Conservation (phyloP, 441 rosid species). For the Adansonia grandidieri region DNA sequence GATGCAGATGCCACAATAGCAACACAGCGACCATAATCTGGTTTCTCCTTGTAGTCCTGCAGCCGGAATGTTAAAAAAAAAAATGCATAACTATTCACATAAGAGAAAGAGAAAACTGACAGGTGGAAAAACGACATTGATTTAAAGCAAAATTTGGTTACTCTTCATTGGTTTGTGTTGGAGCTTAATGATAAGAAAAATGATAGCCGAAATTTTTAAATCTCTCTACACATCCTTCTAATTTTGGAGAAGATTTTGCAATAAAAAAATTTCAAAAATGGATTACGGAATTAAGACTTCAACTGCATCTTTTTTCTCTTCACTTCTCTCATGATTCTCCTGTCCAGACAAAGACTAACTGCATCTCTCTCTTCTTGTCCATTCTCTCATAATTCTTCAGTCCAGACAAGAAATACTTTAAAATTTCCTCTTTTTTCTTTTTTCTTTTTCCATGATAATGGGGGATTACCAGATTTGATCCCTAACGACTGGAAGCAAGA, state of each 20-base stretch:
- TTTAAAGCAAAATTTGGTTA: background rate
- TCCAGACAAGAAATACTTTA: background rate
- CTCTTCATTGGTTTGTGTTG: background rate
- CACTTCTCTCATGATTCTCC: background rate
- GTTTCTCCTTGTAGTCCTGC: slow-evolving; percentile 96
- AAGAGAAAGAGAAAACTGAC: background rate
- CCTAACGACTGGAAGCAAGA: no score
- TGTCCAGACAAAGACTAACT: slow-evolving; percentile 1
- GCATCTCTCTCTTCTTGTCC: no score
- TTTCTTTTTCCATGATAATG: no score
- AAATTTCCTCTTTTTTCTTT: no score
- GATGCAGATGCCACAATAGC: slow-evolving; percentile 98
- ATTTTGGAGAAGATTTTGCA: background rate
- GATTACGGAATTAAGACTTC: background rate
- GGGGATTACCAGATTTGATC: no score
- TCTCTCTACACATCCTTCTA: background rate
- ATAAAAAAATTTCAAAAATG: background rate
- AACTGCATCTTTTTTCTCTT: background rate
- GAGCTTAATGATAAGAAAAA: slow-evolving; percentile 6
- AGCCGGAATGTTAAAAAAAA: background rate
- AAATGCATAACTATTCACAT: background rate
- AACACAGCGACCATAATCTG: slow-evolving; percentile 97
- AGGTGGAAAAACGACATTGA: no score
- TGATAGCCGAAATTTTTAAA: background rate
- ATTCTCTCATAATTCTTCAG: no score